Conservation (phyloP, 805 yeast species). For the Wickerhamiella allomyrinae region DNA sequence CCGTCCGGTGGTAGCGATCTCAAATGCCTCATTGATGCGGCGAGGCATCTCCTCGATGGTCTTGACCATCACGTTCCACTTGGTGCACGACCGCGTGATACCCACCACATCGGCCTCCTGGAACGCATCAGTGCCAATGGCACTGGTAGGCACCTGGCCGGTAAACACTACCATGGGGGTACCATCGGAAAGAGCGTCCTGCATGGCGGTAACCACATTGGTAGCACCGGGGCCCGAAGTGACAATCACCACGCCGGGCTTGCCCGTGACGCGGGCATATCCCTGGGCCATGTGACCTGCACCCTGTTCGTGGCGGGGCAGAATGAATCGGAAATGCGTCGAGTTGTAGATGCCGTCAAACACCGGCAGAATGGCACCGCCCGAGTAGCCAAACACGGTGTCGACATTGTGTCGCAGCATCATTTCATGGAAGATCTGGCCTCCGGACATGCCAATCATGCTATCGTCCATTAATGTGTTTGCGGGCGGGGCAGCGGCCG, state of each 20-base stretch:
- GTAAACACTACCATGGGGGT: constrained; percentile 92
- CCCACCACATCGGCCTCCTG: constrained; percentile 98
- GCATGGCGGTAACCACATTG: constrained; percentile 95
- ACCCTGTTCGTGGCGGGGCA: constrained; percentile 97
- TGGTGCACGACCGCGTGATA: constrained; percentile 91
- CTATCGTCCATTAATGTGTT: constrained; percentile 38
- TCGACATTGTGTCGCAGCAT: constrained; percentile 93
- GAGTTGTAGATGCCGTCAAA: constrained; percentile 94
- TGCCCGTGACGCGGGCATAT: constrained; percentile 88
- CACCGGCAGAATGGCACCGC: constrained; percentile 97
- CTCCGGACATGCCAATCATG: constrained; percentile 92
- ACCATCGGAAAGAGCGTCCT: constrained; percentile 95
- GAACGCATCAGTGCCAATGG: constrained; percentile 97
- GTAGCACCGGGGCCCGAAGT: constrained; percentile 99
- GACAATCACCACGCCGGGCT: constrained; percentile 93
- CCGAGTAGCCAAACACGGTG: constrained; percentile 94
- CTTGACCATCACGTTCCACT: constrained; percentile 99
- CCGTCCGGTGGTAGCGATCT: constrained; percentile 88
- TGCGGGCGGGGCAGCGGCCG: constrained; percentile 1
- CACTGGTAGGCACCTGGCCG: constrained; percentile 91
- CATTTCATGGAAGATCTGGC: constrained; percentile 97
- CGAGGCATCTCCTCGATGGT: constrained; percentile 86
- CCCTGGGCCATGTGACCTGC: constrained; percentile 99
- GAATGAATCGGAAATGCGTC: constrained; percentile 70
- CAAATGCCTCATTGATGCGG: constrained; percentile 94